Percentiles rank a stretch among this genome's conserved stretches.
Evolutionary conservation across 345 rosid genomes (phyloP).

Genomic region (Nasturtium officinale): DNA sequence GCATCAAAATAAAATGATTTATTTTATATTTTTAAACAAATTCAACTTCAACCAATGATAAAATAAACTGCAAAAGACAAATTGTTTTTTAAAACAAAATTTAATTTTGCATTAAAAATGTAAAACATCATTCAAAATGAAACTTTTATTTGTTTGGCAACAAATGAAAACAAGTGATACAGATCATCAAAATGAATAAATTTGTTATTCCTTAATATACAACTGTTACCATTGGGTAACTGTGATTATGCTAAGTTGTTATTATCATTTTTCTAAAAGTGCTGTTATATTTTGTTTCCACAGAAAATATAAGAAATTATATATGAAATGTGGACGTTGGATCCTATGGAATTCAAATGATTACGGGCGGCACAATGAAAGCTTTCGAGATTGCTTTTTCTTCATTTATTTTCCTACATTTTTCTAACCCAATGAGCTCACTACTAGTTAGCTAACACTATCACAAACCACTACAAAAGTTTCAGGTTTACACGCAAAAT

Average conservation of each 20-base stretch:
- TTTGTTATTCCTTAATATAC: neutral
- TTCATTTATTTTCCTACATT: neutral
- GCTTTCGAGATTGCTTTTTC: no score
- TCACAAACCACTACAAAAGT: no score
- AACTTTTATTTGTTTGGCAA: neutral
- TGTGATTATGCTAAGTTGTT: neutral
- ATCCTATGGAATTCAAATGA: no score
- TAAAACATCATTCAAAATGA: neutral
- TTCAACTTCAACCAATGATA: neutral
- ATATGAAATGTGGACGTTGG: no score
- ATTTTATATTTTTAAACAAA: neutral
- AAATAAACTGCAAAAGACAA: neutral
- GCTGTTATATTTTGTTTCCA: no score
- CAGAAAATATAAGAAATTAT: no score
- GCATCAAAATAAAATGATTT: neutral
- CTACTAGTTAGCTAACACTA: no score
- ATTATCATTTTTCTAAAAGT: neutral
- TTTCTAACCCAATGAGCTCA: neutral
- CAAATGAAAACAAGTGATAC: no score
- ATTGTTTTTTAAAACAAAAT: neutral
- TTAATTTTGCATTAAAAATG: neutral
- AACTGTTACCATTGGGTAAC: neutral
- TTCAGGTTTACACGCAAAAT: no score
- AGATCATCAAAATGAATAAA: neutral
- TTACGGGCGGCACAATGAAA: no score